Conservation (phyloP, 1,284 basidiomycete species). For the Phenoliferia sp. region DNA sequence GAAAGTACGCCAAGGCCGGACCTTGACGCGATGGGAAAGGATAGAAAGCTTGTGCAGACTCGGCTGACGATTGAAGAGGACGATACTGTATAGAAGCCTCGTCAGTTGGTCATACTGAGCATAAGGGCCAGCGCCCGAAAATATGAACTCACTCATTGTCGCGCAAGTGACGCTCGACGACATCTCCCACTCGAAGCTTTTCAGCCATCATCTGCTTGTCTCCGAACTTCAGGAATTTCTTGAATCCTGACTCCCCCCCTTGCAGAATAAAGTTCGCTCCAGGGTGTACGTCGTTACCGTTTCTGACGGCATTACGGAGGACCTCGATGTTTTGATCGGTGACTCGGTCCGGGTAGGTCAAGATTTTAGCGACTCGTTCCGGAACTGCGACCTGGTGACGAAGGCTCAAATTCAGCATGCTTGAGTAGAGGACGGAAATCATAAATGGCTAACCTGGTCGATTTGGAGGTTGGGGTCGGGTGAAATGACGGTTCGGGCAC, state of each 20-base stretch:
- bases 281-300: constrained; percentile 87
- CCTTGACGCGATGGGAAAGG: constrained; percentile 96
- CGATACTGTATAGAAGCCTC: constrained; percentile 53
- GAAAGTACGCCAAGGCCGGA: constrained; percentile 96
- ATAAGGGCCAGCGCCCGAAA: not conserved
- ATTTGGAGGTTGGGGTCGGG: constrained; percentile 97
- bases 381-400: constrained; percentile 73
- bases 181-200: constrained; percentile 72
- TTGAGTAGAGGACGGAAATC: not conserved
- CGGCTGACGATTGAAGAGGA: constrained; percentile 97
- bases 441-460: constrained; percentile 60
- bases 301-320: constrained; percentile 73
- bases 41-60: constrained; percentile 98
- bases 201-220: constrained; percentile 68
- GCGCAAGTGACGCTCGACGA: constrained; percentile 88
- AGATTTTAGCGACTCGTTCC: constrained; percentile 87
- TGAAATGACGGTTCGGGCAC: constrained; percentile 95
- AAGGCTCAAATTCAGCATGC: not conserved
- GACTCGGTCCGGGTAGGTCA: constrained; percentile 95
- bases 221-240: constrained; percentile 78
- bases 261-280: constrained; percentile 89
- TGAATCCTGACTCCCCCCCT: constrained; percentile 57
- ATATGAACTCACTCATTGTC: constrained; percentile 69
- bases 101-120: not conserved
- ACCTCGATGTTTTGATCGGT: constrained; percentile 83